phyloP scores from a whole-genome alignment of 169 alveolate species.

The Plasmodium billcollinsi region DNA sequence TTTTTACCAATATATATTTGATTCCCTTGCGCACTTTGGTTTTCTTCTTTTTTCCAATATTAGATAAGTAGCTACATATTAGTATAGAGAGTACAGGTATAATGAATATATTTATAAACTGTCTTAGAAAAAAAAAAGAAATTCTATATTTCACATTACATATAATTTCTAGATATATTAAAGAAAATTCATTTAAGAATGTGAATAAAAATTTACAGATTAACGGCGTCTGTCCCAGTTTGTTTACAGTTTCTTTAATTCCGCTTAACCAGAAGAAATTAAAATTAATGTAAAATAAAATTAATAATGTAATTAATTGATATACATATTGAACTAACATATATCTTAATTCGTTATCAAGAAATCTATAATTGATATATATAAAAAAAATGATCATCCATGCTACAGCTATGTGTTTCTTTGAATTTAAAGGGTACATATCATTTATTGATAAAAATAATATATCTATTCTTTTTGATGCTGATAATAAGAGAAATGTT shows the following conservation, averaged over 20 bases:
- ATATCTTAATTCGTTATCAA: conserved; percentile 17
- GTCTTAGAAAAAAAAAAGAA: conserved; percentile 22
- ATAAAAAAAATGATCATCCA: conserved; percentile 39
- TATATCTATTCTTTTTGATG: conserved; percentile 63
- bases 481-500: conserved; percentile 30
- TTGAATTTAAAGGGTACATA: conserved; percentile 4
- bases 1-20: neutral
- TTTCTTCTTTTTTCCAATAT: neutral
- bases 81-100: conserved; percentile 38
- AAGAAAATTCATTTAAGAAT: conserved; percentile 25
- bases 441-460: conserved; percentile 51
- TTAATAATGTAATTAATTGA: conserved; percentile 26
- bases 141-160: conserved; percentile 19
- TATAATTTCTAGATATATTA: conserved; percentile 40
- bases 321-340: conserved; percentile 19
- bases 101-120: conserved; percentile 33
- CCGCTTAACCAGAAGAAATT: conserved; percentile 69
- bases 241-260: conserved; percentile 39
- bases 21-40: neutral
- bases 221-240: conserved; percentile 19
- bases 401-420: neutral
- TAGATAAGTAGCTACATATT: neutral
- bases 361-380: conserved; percentile 25
- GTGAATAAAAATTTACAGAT: conserved; percentile 14
- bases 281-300: conserved; percentile 48